A percentile compares a stretch with the other conserved stretches of the same genome.
Evolutionary conservation across 176 grass and related monocot species (phyloP).

Genomic region (Aegilops longissima): DNA sequence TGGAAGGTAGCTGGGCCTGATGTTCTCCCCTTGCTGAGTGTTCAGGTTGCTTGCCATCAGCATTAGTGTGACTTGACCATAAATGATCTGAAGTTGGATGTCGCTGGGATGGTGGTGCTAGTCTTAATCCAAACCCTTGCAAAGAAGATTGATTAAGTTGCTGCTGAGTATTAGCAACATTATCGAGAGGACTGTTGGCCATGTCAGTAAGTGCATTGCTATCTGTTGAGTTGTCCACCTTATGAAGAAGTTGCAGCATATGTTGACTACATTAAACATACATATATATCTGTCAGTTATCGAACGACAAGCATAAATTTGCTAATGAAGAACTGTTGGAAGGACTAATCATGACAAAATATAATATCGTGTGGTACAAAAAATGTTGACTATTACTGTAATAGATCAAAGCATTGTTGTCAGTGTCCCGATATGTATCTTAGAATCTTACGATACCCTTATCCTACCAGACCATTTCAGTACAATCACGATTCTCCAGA

Average conservation of each 20-base stretch:
- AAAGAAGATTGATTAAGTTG: constrained; percentile 61
- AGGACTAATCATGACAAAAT: constrained; percentile 1
- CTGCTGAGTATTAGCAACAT: constrained; percentile 49
- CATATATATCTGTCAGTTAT: constrained; percentile 37
- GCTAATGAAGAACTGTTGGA: constrained; percentile 35
- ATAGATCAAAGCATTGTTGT: background rate
- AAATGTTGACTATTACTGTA: background rate
- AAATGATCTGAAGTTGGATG: constrained; percentile 49
- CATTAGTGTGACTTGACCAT: constrained; percentile 48
- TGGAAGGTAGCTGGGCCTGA: constrained; percentile 45
- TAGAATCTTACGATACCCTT: background rate
- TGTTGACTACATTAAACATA: constrained; percentile 79
- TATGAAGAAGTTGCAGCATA: constrained; percentile 95
- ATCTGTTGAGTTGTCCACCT: constrained; percentile 73
- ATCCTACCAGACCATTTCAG: background rate
- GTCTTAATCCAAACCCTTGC: constrained; percentile 75
- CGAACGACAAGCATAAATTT: constrained; percentile 52
- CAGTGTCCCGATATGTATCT: background rate
- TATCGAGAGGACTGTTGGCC: constrained; percentile 38
- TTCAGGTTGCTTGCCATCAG: constrained; percentile 57
- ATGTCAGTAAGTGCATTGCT: constrained; percentile 41
- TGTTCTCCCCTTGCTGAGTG: constrained; percentile 42
- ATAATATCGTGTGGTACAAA: background rate
- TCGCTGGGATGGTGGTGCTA: constrained; percentile 68
- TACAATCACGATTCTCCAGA: background rate